Percentiles rank a stretch among this genome's conserved stretches.
Conservation (phyloP, 192 early-diverging fungal species). For the Coemansia sp. region DNA sequence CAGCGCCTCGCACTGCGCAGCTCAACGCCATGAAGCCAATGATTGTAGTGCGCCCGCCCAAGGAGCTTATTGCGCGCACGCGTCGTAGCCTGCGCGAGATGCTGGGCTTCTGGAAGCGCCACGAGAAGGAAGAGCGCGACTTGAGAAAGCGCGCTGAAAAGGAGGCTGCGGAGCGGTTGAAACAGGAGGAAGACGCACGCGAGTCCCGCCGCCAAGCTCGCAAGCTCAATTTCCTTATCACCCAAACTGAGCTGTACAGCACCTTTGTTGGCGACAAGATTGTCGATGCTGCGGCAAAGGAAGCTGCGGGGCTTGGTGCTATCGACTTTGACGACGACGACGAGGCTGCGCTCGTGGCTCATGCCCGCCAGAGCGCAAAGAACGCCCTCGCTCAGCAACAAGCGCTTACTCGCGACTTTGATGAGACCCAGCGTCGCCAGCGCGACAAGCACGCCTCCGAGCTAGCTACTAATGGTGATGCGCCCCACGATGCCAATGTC, state of each 20-base stretch:
- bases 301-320: constrained; percentile 48
- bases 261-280: constrained; percentile 90
- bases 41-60: constrained; percentile 43
- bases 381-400: constrained; percentile 73
- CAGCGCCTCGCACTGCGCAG: constrained; percentile 35
- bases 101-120: constrained; percentile 88
- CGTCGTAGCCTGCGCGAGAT: constrained; percentile 75
- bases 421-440: constrained; percentile 53
- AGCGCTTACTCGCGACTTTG: constrained; percentile 69
- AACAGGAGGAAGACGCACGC: constrained; percentile 79
- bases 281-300: constrained; percentile 22
- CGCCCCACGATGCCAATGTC: constrained; percentile 41
- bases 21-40: constrained; percentile 38
- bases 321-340: constrained; percentile 81
- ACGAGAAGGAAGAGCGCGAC: constrained; percentile 90
- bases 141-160: constrained; percentile 83
- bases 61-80: constrained; percentile 64
- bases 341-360: constrained; percentile 67
- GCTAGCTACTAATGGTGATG: constrained; percentile 7
- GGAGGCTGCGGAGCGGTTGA: constrained; percentile 75
- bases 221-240: constrained; percentile 90
- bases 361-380: constrained; percentile 73
- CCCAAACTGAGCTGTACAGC: constrained; percentile 89
- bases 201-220: constrained; percentile 80
- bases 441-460: constrained; percentile 30